phyloP scores from a whole-genome alignment of 2,329 filamentous ascomycete species.

The Beauveria rudraprayagi region DNA sequence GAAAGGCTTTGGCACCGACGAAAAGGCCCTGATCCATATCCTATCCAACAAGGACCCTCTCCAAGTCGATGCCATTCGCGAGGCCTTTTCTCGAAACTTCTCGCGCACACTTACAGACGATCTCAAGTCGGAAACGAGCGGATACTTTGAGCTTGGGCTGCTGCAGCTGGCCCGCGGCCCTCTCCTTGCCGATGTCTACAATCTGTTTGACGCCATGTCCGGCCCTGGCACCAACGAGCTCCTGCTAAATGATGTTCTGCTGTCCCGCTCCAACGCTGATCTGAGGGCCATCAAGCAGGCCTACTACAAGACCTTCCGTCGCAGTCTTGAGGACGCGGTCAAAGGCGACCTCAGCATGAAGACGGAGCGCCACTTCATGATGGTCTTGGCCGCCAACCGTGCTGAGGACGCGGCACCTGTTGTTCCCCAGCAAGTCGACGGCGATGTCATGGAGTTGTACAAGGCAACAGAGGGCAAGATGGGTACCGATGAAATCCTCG shows the following conservation, averaged over 20 bases:
- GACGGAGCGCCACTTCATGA: slow-evolving; percentile 77
- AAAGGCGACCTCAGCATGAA: slow-evolving; percentile 75
- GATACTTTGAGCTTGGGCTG: slow-evolving; percentile 67
- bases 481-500: slow-evolving; percentile 65
- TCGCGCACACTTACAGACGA: slow-evolving; percentile 65
- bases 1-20: slow-evolving; percentile 90
- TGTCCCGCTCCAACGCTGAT: slow-evolving; percentile 79
- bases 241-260: slow-evolving; percentile 77
- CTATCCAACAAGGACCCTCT: slow-evolving; percentile 69
- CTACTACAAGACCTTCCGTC: slow-evolving; percentile 61
- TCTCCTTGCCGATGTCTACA: slow-evolving; percentile 64
- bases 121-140: slow-evolving; percentile 67
- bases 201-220: slow-evolving; percentile 62
- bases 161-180: slow-evolving; percentile 72
- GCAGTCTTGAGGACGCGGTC: slow-evolving; percentile 63
- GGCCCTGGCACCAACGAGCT: slow-evolving; percentile 81
- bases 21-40: slow-evolving; percentile 63
- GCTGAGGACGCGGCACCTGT: slow-evolving; percentile 72
- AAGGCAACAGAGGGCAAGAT: slow-evolving; percentile 65
- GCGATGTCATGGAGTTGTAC: slow-evolving; percentile 70
- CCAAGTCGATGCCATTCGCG: slow-evolving; percentile 61
- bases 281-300: slow-evolving; percentile 74
- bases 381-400: slow-evolving; percentile 66
- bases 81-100: slow-evolving; percentile 57
- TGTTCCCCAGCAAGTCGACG: slow-evolving; percentile 63